These are phyloP conservation scores for Xylariaceae sp. DNA, from an alignment of 2,329 filamentous ascomycete species.

Conservation along the genomic window DNA sequence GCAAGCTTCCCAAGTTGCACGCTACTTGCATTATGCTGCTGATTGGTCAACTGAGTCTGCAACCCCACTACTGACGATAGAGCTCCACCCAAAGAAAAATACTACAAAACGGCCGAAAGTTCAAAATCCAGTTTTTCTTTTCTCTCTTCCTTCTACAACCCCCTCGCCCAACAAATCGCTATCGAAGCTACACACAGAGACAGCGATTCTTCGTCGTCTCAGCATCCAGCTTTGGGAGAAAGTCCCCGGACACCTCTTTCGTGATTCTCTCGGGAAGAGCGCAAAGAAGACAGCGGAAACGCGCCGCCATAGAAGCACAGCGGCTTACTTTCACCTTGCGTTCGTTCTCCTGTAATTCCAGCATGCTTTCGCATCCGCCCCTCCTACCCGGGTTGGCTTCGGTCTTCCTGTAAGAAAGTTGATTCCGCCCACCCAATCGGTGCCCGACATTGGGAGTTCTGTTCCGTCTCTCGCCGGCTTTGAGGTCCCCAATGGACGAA, in stretches of 20 bases:
- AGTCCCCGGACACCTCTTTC: constrained; percentile 89
- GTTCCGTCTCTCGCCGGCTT: constrained; percentile 36
- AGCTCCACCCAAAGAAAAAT: constrained; percentile 18
- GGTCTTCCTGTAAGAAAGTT: constrained; percentile 33
- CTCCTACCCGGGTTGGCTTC: constrained; percentile 44
- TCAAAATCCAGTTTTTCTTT: constrained; percentile 28
- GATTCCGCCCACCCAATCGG: constrained; percentile 28
- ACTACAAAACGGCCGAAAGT: constrained; percentile 30
- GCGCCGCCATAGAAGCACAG: constrained; percentile 99
- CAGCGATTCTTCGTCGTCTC: constrained; percentile 52
- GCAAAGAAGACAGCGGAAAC: constrained; percentile 78
- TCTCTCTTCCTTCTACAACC: constrained; percentile 54
- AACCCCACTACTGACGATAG: constrained; percentile 2
- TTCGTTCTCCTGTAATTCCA: constrained; percentile 52
- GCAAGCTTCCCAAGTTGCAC: no score
- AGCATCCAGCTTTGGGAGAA: constrained; percentile 91
- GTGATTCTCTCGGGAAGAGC: constrained; percentile 24
- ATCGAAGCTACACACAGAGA: constrained; percentile 97
- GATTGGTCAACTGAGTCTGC: constrained; percentile 7
- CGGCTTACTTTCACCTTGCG: constrained; percentile 75
- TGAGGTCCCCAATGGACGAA: constrained; percentile 72
- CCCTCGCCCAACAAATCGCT: constrained; percentile 99
- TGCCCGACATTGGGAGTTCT: constrained; percentile 18
- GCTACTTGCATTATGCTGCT: not conserved
- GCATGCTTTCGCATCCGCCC: constrained; percentile 45